Evolutionary conservation across 805 yeast species (phyloP).

Genomic region (Debaryomyces tyrocola): DNA sequence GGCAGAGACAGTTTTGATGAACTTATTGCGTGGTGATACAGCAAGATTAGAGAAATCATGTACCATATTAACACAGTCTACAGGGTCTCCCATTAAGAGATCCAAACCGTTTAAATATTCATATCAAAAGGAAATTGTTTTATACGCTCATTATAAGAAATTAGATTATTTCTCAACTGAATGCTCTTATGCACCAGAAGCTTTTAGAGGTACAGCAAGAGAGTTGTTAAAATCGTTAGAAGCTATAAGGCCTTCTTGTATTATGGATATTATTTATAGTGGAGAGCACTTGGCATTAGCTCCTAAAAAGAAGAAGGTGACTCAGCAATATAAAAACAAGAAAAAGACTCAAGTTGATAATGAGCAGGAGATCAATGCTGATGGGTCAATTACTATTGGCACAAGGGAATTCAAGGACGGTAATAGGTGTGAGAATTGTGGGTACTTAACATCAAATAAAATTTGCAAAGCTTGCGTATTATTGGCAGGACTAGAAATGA

Average conservation of each 20-base stretch:
- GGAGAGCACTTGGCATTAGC: slow-evolving; percentile 82
- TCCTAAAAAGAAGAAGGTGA: slow-evolving; percentile 50
- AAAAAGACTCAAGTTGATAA: slow-evolving; percentile 16
- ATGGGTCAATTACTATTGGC: slow-evolving; percentile 59
- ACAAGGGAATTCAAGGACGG: slow-evolving; percentile 53
- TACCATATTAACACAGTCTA: slow-evolving; percentile 75
- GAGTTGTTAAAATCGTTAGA: slow-evolving; percentile 88
- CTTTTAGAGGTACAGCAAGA: slow-evolving; percentile 96
- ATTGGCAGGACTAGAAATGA: slow-evolving; percentile 77
- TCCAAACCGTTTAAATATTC: slow-evolving; percentile 95
- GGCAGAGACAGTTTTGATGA: slow-evolving; percentile 98
- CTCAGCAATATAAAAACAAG: slow-evolving; percentile 32
- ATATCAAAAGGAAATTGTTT: slow-evolving; percentile 94
- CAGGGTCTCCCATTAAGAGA: slow-evolving; percentile 87
- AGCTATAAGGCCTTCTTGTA: slow-evolving; percentile 86
- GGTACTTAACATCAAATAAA: slow-evolving; percentile 83
- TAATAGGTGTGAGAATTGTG: slow-evolving; percentile 82
- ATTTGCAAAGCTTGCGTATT: slow-evolving; percentile 93
- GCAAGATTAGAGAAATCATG: slow-evolving; percentile 90
- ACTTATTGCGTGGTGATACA: slow-evolving; percentile 91
- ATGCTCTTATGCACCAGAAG: slow-evolving; percentile 98
- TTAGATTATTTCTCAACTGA: slow-evolving; percentile 96
- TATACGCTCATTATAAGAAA: slow-evolving; percentile 94
- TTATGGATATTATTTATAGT: slow-evolving; percentile 89
- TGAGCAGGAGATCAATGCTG: slow-evolving; percentile 56